A percentile compares a stretch with the other conserved stretches of the same genome.
phyloP scores from a whole-genome alignment of 2,329 filamentous ascomycete species.

The Juglanconis oblonga region DNA sequence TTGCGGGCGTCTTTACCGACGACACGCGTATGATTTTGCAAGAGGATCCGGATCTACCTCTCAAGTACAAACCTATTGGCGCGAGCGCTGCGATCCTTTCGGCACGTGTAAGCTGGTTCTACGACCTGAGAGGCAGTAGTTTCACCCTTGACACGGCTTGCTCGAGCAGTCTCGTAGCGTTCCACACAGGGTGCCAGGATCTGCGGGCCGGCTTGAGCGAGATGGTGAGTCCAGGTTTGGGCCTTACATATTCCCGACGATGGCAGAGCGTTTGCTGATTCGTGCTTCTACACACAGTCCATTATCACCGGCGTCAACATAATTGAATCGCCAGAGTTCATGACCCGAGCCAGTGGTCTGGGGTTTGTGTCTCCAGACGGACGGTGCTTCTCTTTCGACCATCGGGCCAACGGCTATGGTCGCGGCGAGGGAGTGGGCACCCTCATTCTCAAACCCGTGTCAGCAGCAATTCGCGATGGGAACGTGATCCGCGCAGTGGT shows the following conservation, averaged over 20 bases:
- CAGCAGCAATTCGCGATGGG: conserved; percentile 6
- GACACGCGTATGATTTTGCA: conserved; percentile 29
- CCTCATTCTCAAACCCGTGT: conserved; percentile 10
- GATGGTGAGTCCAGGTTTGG: conserved; percentile 1
- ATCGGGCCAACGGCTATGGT: conserved; percentile 12
- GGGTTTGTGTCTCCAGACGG: conserved; percentile 13
- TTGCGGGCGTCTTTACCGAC: conserved; percentile 28
- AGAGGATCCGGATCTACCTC: conserved; percentile 24
- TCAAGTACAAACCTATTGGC: conserved; percentile 34
- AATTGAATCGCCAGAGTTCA: conserved; percentile 16
- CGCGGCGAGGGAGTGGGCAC: conserved; percentile 11
- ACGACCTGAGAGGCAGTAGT: conserved; percentile 38
- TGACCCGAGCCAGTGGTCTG: conserved; percentile 25
- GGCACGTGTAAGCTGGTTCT: conserved; percentile 41
- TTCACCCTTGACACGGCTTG: conserved; percentile 47
- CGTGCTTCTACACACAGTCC: conserved; percentile 3
- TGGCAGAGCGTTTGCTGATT: neutral
- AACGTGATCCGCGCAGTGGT: conserved; percentile 20
- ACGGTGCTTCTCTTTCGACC: conserved; percentile 12
- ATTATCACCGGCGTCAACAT: conserved; percentile 15
- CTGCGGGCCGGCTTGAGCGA: conserved; percentile 12
- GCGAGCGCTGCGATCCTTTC: conserved; percentile 33
- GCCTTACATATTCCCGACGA: neutral
- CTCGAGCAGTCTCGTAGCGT: conserved; percentile 37
- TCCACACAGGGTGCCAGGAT: conserved; percentile 13